phyloP scores from a whole-genome alignment of 176 grass and related monocot genomes.

The Oryza australiensis region DNA sequence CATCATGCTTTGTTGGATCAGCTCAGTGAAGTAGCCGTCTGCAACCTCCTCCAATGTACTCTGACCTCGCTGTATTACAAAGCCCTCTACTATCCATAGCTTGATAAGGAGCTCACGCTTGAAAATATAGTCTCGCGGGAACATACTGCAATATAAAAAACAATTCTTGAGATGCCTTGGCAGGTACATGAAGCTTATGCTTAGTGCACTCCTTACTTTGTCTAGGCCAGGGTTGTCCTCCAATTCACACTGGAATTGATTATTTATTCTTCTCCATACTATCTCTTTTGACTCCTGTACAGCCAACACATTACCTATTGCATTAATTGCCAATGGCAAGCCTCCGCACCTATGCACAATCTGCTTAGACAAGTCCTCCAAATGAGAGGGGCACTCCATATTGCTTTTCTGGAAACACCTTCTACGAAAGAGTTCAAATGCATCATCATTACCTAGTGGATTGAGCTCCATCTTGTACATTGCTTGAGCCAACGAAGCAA shows the following conservation, averaged over 20 bases:
- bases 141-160: constrained; percentile 23
- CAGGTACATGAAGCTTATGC: not conserved
- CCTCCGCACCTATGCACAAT: not conserved
- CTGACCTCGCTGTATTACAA: not conserved
- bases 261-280: not conserved
- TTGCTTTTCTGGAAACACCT: not conserved
- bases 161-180: constrained; percentile 23
- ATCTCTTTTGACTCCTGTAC: not conserved
- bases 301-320: not conserved
- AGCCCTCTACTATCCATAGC: constrained; percentile 24
- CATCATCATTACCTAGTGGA: not conserved
- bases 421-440: not conserved
- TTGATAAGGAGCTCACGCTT: not conserved
- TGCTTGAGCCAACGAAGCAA: not conserved
- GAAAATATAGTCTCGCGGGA: not conserved
- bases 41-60: constrained; percentile 19
- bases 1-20: constrained; percentile 7
- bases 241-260: not conserved
- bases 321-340: not conserved
- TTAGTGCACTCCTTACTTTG: not conserved
- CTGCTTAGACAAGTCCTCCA: not conserved
- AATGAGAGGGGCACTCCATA: not conserved
- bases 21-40: constrained; percentile 16
- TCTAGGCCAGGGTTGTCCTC: not conserved
- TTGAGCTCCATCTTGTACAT: not conserved